These are phyloP conservation scores for Rhizoclosmatium globosum DNA, from an alignment of 192 early-diverging fungal genomes.

Conservation along the genomic window DNA sequence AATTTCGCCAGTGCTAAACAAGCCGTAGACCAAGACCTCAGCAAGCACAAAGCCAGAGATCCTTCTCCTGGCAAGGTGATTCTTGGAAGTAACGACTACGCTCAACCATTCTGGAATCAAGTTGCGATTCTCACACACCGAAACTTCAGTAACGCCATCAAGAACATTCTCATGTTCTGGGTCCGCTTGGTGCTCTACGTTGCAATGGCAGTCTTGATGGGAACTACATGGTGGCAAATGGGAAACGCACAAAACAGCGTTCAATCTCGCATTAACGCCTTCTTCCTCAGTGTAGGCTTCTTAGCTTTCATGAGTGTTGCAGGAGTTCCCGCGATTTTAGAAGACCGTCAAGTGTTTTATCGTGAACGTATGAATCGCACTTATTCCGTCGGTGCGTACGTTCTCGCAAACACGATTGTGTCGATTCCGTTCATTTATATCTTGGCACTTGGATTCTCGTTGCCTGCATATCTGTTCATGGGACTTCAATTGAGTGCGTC, in stretches of 20 bases:
- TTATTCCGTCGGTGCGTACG: slow-evolving; percentile 42
- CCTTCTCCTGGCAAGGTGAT: background rate
- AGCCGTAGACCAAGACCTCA: background rate
- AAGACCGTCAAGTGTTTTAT: slow-evolving; percentile 50
- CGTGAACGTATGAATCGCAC: slow-evolving; percentile 46
- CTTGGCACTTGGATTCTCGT: slow-evolving; percentile 39
- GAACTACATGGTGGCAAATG: slow-evolving; percentile 31
- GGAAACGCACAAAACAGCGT: slow-evolving; percentile 18
- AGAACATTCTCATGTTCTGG: slow-evolving; percentile 43
- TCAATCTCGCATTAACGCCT: slow-evolving; percentile 34
- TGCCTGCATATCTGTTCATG: slow-evolving; percentile 33
- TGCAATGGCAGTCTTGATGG: slow-evolving; percentile 43
- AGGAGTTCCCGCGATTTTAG: slow-evolving; percentile 50
- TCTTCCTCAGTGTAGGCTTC: slow-evolving; percentile 46
- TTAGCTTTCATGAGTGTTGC: slow-evolving; percentile 50
- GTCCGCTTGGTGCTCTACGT: slow-evolving; percentile 47
- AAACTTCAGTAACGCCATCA: slow-evolving; percentile 29
- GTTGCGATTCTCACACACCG: slow-evolving; percentile 30
- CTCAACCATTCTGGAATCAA: slow-evolving; percentile 28
- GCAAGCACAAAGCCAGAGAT: background rate
- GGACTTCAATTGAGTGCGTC: slow-evolving; percentile 6
- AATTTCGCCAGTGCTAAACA: background rate
- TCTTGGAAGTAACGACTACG: background rate
- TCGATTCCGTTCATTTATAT: slow-evolving; percentile 42
- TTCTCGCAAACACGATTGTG: slow-evolving; percentile 44